Evolutionary conservation across 2,329 filamentous ascomycete species (phyloP).

Genomic region (Colletotrichum sp.): DNA sequence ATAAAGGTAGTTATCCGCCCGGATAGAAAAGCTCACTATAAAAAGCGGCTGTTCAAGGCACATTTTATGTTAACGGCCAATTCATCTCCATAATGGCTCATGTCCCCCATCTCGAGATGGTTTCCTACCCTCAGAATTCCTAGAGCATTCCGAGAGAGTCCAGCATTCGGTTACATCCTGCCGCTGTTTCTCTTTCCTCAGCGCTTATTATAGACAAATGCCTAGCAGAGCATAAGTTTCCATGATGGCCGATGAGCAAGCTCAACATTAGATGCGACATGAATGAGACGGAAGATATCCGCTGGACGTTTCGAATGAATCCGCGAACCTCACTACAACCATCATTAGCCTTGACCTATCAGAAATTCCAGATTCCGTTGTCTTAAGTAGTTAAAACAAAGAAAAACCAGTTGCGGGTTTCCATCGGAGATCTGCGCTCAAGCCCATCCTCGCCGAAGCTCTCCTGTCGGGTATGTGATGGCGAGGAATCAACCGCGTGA

Average conservation of each 20-base stretch:
- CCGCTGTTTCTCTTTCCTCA: no score
- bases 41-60: no score
- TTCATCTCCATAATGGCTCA: no score
- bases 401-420: accelerated
- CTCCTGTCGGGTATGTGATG: neutral
- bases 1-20: neutral
- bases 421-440: accelerated
- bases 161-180: neutral
- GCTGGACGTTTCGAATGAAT: neutral
- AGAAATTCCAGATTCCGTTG: neutral
- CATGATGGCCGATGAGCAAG: accelerated
- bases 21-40: neutral
- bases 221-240: neutral
- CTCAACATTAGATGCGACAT: accelerated
- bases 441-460: neutral
- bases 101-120: neutral
- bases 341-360: accelerated
- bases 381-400: neutral
- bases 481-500: accelerated
- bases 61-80: no score
- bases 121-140: neutral
- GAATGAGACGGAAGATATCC: neutral
- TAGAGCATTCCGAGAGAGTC: neutral
- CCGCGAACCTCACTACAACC: no score
- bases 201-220: accelerated